These are phyloP conservation scores for Cryphonectria japonica DNA, from an alignment of 2,329 filamentous ascomycete species.

Conservation along the genomic window DNA sequence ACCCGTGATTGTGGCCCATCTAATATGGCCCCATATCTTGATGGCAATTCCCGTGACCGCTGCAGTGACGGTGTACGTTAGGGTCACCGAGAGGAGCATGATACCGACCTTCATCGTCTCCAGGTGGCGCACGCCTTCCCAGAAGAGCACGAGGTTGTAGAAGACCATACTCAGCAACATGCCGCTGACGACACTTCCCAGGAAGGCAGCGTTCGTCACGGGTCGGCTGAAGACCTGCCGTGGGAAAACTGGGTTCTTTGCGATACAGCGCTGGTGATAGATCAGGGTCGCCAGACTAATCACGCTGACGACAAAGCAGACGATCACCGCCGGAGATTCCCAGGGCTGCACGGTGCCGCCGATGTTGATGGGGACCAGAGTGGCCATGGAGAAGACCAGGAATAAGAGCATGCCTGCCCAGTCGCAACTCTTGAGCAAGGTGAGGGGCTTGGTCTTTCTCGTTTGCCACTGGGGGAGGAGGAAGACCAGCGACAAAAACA, in stretches of 20 bases:
- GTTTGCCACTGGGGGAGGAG: slow-evolving; percentile 19
- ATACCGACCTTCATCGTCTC: not conserved
- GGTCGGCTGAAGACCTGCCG: slow-evolving; percentile 14
- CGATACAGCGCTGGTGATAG: slow-evolving; percentile 16
- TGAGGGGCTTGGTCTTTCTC: not conserved
- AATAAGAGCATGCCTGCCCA: slow-evolving; percentile 25
- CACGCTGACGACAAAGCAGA: slow-evolving; percentile 1
- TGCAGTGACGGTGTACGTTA: slow-evolving; percentile 32
- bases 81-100: slow-evolving; percentile 22
- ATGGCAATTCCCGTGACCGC: slow-evolving; percentile 21
- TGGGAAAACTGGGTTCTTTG: slow-evolving; percentile 20
- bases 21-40: slow-evolving; percentile 14
- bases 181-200: slow-evolving; percentile 18
- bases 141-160: slow-evolving; percentile 29
- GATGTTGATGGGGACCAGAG: slow-evolving; percentile 26
- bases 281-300: slow-evolving; percentile 14
- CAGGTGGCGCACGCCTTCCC: slow-evolving; percentile 21
- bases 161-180: slow-evolving; percentile 24
- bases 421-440: slow-evolving; percentile 22
- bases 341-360: slow-evolving; percentile 17
- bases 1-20: slow-evolving; percentile 21
- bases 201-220: slow-evolving; percentile 20
- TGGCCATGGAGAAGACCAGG: slow-evolving; percentile 15
- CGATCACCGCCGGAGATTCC: slow-evolving; percentile 1
- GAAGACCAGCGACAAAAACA: not conserved